A percentile compares a stretch with the other conserved stretches of the same genome.
Conservation (phyloP, 345 rosid species). For the Citropsis articulata region DNA sequence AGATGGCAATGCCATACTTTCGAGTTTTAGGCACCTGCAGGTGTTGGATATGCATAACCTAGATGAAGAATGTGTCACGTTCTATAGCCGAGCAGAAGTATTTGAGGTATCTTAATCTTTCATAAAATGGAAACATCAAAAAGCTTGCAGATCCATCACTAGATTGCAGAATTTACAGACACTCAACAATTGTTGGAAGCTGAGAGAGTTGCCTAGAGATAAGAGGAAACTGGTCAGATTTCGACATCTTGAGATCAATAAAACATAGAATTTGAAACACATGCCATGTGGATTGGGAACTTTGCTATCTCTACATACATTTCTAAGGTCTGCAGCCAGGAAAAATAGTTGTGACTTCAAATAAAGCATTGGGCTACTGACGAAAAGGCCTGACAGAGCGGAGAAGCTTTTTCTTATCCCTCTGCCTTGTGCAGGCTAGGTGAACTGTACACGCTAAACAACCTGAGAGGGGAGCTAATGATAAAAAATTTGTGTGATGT, state of each 20-base stretch:
- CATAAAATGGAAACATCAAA: background rate
- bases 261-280: background rate
- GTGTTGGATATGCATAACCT: constrained; percentile 6
- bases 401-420: background rate
- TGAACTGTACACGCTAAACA: constrained; percentile 3
- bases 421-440: background rate
- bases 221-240: constrained; percentile 2
- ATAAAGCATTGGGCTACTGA: background rate
- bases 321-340: constrained; percentile 9
- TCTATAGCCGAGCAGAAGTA: constrained; percentile 16
- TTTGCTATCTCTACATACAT: constrained; percentile 6
- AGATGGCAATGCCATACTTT: background rate
- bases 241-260: constrained; percentile 7
- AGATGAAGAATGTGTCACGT: background rate
- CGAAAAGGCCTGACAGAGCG: background rate
- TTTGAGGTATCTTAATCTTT: constrained; percentile 21
- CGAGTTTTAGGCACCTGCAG: constrained; percentile 2
- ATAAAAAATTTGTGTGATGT: constrained; percentile 3
- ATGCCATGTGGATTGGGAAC: constrained; percentile 12
- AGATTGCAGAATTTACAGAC: constrained; percentile 4
- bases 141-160: constrained; percentile 12
- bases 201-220: constrained; percentile 18
- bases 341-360: background rate
- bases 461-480: constrained; percentile 16
- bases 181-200: background rate